phyloP scores from a whole-genome alignment of 768 basidiomycete species.

The Amyloporia xantha region DNA sequence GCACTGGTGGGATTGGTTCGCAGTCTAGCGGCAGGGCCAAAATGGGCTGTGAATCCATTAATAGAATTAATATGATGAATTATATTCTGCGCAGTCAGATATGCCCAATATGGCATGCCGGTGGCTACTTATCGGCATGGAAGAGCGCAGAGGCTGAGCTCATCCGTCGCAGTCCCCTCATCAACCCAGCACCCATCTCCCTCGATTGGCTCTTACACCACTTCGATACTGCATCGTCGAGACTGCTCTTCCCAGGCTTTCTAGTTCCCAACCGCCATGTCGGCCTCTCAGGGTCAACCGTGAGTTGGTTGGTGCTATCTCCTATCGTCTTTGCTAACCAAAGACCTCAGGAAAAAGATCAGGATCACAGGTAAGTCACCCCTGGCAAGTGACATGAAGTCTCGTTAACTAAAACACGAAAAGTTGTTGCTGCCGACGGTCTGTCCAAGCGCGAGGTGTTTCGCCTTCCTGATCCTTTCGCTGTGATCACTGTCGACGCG shows the following conservation, averaged over 20 bases:
- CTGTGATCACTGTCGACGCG: slow-evolving; percentile 96
- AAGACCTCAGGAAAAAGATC: slow-evolving; percentile 57
- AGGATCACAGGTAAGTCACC: slow-evolving; percentile 59
- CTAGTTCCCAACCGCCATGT: slow-evolving; percentile 2
- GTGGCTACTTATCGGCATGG: too few relatives aligned
- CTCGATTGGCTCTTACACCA: background rate
- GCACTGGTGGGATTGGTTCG: too few relatives aligned
- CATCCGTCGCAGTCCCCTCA: background rate
- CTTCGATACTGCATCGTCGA: too few relatives aligned
- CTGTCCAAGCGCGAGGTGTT: slow-evolving; percentile 94
- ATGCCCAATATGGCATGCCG: too few relatives aligned
- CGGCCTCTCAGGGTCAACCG: slow-evolving; percentile 6
- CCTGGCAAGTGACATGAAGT: background rate
- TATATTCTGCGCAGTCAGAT: too few relatives aligned
- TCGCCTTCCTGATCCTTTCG: slow-evolving; percentile 95
- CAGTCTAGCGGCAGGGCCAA: too few relatives aligned
- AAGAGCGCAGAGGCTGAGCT: slow-evolving; percentile 1
- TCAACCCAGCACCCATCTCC: background rate
- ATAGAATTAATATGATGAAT: too few relatives aligned
- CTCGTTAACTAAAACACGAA: too few relatives aligned
- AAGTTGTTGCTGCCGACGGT: slow-evolving; percentile 86
- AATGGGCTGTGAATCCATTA: too few relatives aligned
- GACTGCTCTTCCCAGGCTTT: background rate
- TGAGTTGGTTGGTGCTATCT: background rate
- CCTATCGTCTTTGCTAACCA: background rate